phyloP scores from a whole-genome alignment of 2,329 filamentous ascomycete species.

The Orbilia ellipsospora region DNA sequence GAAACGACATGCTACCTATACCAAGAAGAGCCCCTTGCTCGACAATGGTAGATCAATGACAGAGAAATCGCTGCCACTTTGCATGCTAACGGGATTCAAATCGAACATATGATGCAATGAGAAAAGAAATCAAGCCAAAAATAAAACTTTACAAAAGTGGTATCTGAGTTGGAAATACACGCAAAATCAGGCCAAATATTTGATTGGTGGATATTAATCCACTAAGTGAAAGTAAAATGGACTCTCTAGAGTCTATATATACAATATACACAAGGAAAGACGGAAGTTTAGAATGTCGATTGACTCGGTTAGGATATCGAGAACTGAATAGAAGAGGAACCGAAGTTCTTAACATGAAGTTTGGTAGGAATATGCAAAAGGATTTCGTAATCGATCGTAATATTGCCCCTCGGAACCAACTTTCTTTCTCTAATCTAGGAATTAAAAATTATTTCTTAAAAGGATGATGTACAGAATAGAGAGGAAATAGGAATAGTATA shows the following conservation, averaged over 20 bases:
- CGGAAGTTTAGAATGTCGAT: background rate
- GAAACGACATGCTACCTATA: background rate
- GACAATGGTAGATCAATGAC: constrained; percentile 1
- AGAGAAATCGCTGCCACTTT: background rate
- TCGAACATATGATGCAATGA: background rate
- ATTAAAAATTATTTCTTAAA: constrained; percentile 12
- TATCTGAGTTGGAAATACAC: constrained; percentile 2
- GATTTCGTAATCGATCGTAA: constrained; percentile 28
- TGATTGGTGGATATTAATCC: background rate
- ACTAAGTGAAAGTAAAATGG: background rate
- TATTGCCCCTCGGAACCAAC: constrained; percentile 20
- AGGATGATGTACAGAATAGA: constrained; percentile 12
- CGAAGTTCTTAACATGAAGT: background rate
- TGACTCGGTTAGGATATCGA: background rate
- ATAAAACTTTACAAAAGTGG: constrained; percentile 13
- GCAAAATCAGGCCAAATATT: no score
- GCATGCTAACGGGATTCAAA: background rate
- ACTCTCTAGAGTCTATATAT: background rate
- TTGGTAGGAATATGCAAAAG: constrained; percentile 8
- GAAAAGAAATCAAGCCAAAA: background rate
- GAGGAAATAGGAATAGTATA: constrained; percentile 5
- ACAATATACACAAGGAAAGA: constrained; percentile 20
- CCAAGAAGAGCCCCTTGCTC: constrained; percentile 3
- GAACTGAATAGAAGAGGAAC: background rate
- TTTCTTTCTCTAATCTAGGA: constrained; percentile 32